phyloP scores from a whole-genome alignment of 768 basidiomycete genomes.

The Leccinum boreale region DNA sequence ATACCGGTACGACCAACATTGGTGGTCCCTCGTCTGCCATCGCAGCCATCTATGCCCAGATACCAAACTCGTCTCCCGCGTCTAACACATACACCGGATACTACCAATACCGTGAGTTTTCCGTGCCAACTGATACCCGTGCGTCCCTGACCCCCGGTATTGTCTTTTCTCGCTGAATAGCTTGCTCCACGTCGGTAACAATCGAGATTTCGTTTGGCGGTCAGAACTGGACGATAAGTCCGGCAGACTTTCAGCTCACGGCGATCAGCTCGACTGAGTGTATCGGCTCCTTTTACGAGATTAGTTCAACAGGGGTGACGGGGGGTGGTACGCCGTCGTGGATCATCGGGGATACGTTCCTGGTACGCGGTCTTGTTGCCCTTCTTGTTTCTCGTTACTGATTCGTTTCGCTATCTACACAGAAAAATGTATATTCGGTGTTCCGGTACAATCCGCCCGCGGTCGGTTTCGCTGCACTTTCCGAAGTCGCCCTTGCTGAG shows the following conservation, averaged over 20 bases:
- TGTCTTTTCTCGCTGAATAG: slow-evolving; percentile 2
- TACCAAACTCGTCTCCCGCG: slow-evolving; percentile 40
- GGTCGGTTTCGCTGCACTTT: slow-evolving; percentile 50
- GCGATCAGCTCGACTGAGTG: slow-evolving; percentile 39
- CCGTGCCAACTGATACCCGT: too few species aligned
- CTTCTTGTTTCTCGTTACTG: background rate
- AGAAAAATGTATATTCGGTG: slow-evolving; percentile 59
- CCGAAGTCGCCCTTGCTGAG: slow-evolving; percentile 23
- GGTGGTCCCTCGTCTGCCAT: slow-evolving; percentile 45
- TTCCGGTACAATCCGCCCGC: slow-evolving; percentile 48
- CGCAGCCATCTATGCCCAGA: slow-evolving; percentile 41
- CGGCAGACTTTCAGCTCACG: slow-evolving; percentile 46
- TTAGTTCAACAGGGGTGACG: slow-evolving; percentile 20
- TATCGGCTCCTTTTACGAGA: slow-evolving; percentile 52
- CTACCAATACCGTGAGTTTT: slow-evolving; percentile 41
- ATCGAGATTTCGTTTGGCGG: slow-evolving; percentile 45
- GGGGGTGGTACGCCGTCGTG: slow-evolving; percentile 37
- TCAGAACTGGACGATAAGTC: slow-evolving; percentile 44
- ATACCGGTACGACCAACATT: slow-evolving; percentile 62
- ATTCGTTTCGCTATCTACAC: background rate
- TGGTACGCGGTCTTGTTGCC: slow-evolving; percentile 20
- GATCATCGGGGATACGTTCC: slow-evolving; percentile 54
- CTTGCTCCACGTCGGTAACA: slow-evolving; percentile 37
- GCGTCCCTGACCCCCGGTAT: background rate
- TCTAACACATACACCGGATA: slow-evolving; percentile 42